These are phyloP conservation scores for Dunaliella sp. DNA, from an alignment of 139 green algal species.

Conservation along the genomic window DNA sequence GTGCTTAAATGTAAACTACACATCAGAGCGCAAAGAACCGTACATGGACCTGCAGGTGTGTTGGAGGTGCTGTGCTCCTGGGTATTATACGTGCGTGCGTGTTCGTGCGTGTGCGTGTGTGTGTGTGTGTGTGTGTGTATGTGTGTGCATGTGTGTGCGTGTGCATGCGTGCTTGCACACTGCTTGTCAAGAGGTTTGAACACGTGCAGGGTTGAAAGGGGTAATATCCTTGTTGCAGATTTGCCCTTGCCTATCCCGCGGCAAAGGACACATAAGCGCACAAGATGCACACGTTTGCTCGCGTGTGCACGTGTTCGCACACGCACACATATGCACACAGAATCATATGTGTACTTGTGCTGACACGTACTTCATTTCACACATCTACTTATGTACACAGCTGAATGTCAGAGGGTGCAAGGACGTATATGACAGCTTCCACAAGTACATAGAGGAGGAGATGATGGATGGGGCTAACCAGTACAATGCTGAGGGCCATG, in stretches of 20 bases:
- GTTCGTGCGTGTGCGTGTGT: not conserved
- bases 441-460: slow-evolving; percentile 71
- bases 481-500: slow-evolving; percentile 90
- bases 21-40: slow-evolving; percentile 76
- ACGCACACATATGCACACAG: no score
- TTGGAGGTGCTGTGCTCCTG: not conserved
- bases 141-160: not conserved
- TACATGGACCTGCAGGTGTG: slow-evolving; percentile 81
- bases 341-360: no score
- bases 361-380: no score
- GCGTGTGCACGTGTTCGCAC: no score
- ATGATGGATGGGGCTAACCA: slow-evolving; percentile 87
- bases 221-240: no score
- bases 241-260: no score
- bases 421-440: slow-evolving; percentile 76
- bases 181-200: no score
- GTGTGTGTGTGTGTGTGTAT: not conserved
- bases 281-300: no score
- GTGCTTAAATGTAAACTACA: slow-evolving; percentile 94
- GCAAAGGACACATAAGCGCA: no score
- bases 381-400: no score
- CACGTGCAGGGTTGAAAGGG: not conserved
- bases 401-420: slow-evolving; percentile 94
- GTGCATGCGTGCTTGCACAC: not conserved
- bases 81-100: no score